Conservation (phyloP, 805 yeast species). For the Candida sithepensis region DNA sequence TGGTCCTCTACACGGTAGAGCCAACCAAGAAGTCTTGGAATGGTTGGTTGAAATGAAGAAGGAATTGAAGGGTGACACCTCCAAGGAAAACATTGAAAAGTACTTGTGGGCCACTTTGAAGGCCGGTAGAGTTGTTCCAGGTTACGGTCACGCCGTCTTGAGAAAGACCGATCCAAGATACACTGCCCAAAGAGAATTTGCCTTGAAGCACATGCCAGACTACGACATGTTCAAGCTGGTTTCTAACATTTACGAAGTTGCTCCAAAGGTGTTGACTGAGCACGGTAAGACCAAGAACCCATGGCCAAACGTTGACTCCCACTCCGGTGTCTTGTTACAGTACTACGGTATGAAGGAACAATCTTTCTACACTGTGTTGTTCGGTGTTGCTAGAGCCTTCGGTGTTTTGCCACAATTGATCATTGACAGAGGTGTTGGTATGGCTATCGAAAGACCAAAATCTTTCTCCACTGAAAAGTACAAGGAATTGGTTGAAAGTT, state of each 20-base stretch:
- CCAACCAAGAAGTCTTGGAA: conserved; percentile 83
- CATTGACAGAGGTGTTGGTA: conserved; percentile 78
- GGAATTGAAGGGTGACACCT: conserved; percentile 66
- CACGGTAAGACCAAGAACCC: conserved; percentile 92
- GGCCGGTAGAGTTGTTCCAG: conserved; percentile 83
- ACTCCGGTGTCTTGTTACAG: conserved; percentile 80
- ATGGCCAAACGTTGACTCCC: conserved; percentile 90
- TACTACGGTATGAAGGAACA: conserved; percentile 82
- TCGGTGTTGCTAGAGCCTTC: conserved; percentile 83
- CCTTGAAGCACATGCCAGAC: conserved; percentile 70
- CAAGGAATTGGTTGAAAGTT: conserved; percentile 63
- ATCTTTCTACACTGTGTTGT: conserved; percentile 79
- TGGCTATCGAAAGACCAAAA: conserved; percentile 86
- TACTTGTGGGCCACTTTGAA: conserved; percentile 77
- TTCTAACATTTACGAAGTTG: conserved; percentile 73
- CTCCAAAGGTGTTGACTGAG: conserved; percentile 74
- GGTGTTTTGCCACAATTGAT: conserved; percentile 85
- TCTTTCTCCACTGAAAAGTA: conserved; percentile 92
- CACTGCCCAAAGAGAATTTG: conserved; percentile 82
- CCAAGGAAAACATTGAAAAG: conserved; percentile 66
- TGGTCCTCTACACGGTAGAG: conserved; percentile 86
- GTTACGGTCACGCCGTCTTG: conserved; percentile 85
- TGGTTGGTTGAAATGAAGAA: conserved; percentile 68
- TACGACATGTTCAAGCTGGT: conserved; percentile 77
- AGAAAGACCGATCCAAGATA: conserved; percentile 89